These are phyloP conservation scores for Pythium dissimile DNA, from an alignment of 352 stramenopile species.

Conservation along the genomic window DNA sequence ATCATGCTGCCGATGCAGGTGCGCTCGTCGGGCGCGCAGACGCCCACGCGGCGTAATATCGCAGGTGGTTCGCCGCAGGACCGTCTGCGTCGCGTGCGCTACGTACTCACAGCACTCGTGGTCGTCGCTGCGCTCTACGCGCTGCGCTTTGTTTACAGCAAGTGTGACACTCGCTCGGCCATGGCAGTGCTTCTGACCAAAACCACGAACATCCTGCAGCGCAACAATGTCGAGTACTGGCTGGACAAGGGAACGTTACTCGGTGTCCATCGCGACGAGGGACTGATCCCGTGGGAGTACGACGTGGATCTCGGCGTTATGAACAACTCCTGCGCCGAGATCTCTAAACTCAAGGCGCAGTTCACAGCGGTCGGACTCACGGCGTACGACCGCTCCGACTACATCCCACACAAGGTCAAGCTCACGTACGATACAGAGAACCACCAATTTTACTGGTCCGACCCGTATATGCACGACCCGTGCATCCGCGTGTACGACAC, in stretches of 20 bases:
- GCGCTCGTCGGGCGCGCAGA: neutral
- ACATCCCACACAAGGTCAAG: slow-evolving; percentile 80
- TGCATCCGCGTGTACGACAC: slow-evolving; percentile 76
- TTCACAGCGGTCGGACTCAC: slow-evolving; percentile 58
- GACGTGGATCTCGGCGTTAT: slow-evolving; percentile 79
- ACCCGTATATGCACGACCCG: slow-evolving; percentile 65
- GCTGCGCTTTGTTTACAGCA: slow-evolving; percentile 61
- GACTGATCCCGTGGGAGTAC: slow-evolving; percentile 79
- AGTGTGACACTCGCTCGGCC: slow-evolving; percentile 69
- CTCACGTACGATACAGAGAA: slow-evolving; percentile 84
- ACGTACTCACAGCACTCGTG: slow-evolving; percentile 29
- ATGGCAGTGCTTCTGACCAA: slow-evolving; percentile 70
- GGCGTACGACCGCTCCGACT: slow-evolving; percentile 63
- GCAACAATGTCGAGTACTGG: slow-evolving; percentile 75
- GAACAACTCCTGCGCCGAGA: slow-evolving; percentile 63
- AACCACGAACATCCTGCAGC: slow-evolving; percentile 56
- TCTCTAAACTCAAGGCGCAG: slow-evolving; percentile 64
- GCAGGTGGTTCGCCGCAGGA: slow-evolving; percentile 5
- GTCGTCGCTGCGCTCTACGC: slow-evolving; percentile 28
- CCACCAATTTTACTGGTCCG: slow-evolving; percentile 77
- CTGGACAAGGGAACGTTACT: slow-evolving; percentile 79
- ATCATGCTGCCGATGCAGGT: slow-evolving; percentile 18
- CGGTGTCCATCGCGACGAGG: slow-evolving; percentile 61
- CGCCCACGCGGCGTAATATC: neutral
- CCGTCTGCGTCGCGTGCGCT: slow-evolving; percentile 23